Base-by-base conservation (phyloP, 2,329 filamentous ascomycete genomes). In the Nectriaceae sp. region DNA sequence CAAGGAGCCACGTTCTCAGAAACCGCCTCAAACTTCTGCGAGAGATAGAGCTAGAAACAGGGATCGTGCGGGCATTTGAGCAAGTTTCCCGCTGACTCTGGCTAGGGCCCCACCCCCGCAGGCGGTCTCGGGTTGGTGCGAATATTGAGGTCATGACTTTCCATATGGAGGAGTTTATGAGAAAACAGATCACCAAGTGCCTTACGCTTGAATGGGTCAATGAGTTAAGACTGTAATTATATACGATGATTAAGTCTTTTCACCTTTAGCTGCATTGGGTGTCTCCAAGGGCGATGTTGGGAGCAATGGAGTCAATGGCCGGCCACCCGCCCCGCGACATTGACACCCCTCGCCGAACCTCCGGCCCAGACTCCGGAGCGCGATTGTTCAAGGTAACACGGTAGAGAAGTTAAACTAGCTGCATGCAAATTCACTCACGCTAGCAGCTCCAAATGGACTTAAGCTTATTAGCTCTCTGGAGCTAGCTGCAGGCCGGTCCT, bases 51-150 rank as follows among this genome's bases (percentile, higher is more conserved):
- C 11, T 10, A 10, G n/a, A 16, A 36, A 37, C 50, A 55, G 51
- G 56, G 50, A 44, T 56, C 45, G 21, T 70, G 70, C 66, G 70
- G 57, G 53, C 56, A 65, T 72, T 72, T 72, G 70, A 72, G 70
- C 70, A 72, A 72, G 69, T 72, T 72, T 69, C 59, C 54, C 50
- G 53, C 47, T 54, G 42, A 44, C 49, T 35, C 31, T 29, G 50
- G 48, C 39, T 38, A 20, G 24, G 29, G 26, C 35, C 48, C 51
- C 50, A 22, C 50, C 47, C 56, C 54, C 46, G 45, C 55, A 45
- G 46, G 19, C 24, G 21, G 11, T 44, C 29, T 40, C 40, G 15
- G 26, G 11, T 11, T 21, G 38, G 45, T 52, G 49, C 26, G 21
- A 44, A 48, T 48, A 15, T 43, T 16, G 16, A 13, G 15, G 10